Evolutionary conservation across 306 rosid genomes (phyloP).

Genomic region (Canavalia ensiformis): DNA sequence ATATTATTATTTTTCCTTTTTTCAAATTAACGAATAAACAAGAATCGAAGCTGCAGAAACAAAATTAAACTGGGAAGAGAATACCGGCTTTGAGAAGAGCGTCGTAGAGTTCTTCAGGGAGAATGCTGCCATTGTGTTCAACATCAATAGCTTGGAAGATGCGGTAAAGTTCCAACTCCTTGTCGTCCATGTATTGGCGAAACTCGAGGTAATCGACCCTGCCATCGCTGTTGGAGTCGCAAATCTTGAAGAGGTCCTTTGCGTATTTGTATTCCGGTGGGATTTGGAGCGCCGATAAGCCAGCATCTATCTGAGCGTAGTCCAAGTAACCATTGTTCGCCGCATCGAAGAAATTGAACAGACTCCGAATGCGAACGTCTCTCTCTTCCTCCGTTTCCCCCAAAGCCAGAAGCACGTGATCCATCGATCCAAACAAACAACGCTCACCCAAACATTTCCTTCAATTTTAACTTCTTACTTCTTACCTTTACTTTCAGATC

Average conservation of each 20-base stretch:
- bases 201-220: conserved; percentile 62
- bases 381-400: conserved; percentile 67
- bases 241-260: conserved; percentile 64
- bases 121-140: conserved; percentile 65
- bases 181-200: conserved; percentile 66
- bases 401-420: conserved; percentile 64
- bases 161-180: conserved; percentile 67
- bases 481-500: conserved; percentile 18
- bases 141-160: conserved; percentile 71
- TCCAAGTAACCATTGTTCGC: conserved; percentile 61
- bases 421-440: conserved; percentile 43
- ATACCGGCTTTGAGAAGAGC: conserved; percentile 74
- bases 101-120: conserved; percentile 69
- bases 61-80: conserved; percentile 26
- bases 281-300: conserved; percentile 64
- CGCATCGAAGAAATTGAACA: conserved; percentile 63
- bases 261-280: conserved; percentile 66
- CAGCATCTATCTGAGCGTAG: conserved; percentile 62
- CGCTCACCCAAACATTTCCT: too few relatives aligned
- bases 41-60: not conserved
- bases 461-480: not conserved
- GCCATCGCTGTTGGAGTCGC: conserved; percentile 65
- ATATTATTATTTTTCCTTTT: not conserved
- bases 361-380: conserved; percentile 62
- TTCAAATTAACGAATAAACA: too few relatives aligned